These are phyloP conservation scores for Populus hybrid DNA, from an alignment of 441 rosid species.

Conservation along the genomic window DNA sequence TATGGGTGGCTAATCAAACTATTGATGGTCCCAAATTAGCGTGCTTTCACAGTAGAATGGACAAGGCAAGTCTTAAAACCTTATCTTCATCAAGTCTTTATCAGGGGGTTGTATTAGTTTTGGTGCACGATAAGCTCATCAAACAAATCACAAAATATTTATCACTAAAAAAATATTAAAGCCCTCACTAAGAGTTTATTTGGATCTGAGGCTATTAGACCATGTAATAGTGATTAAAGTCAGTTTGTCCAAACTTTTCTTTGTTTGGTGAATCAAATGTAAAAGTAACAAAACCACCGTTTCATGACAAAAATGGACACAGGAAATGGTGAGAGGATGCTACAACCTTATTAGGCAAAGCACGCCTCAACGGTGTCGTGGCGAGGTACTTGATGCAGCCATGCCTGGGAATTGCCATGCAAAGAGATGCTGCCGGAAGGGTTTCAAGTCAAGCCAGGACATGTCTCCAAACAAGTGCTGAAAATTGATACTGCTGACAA, in stretches of 20 bases:
- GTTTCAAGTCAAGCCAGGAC: background rate
- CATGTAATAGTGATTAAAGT: no score
- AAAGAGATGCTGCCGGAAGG: background rate
- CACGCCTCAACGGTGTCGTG: background rate
- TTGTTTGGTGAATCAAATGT: no score
- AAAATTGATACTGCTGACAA: background rate
- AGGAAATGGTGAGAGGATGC: conserved; percentile 37
- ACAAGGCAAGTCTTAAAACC: conserved; percentile 22
- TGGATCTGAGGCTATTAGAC: no score
- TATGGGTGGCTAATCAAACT: conserved; percentile 26
- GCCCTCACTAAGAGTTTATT: no score
- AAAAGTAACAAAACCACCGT: background rate
- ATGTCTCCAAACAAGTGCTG: background rate
- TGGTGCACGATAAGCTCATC: no score
- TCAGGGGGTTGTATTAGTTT: no score
- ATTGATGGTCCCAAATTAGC: conserved; percentile 21
- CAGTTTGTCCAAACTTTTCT: no score
- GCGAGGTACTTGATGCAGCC: conserved; percentile 5
- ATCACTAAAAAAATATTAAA: no score
- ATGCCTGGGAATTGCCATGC: conserved; percentile 8
- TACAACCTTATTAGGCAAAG: conserved; percentile 21
- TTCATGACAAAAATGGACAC: conserved; percentile 2
- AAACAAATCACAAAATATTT: no score
- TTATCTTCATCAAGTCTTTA: no score
- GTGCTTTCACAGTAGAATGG: conserved; percentile 23